A percentile compares a stretch with the other conserved stretches of the same genome.
Evolutionary conservation across 2,329 filamentous ascomycete species (phyloP).

Genomic region (Endoconidiophora laricicola): DNA sequence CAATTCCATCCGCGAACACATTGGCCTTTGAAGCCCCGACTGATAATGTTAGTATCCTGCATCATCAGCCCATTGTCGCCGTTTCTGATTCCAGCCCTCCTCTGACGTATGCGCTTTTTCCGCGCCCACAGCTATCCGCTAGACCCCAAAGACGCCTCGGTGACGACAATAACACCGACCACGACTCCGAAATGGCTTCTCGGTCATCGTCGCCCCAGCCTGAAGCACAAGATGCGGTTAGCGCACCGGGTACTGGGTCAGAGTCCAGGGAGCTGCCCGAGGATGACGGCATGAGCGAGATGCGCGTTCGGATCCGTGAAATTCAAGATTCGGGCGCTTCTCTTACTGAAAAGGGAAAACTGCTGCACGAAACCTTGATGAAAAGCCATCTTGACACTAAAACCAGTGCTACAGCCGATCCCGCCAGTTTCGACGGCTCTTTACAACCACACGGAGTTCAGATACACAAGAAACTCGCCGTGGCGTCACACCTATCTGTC

Average conservation of each 20-base stretch:
- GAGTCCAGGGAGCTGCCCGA: constrained; percentile 32
- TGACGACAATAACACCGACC: no score
- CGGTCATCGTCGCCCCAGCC: no score
- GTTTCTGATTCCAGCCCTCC: no score
- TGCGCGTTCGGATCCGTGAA: constrained; percentile 50
- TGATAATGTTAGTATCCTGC: no score
- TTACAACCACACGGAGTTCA: constrained; percentile 10
- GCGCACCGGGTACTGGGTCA: not conserved
- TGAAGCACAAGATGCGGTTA: no score
- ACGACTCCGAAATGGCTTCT: no score
- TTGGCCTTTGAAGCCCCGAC: no score
- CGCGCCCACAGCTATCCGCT: no score
- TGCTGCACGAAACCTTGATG: constrained; percentile 55
- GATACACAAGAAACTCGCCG: constrained; percentile 16
- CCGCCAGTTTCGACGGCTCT: not conserved
- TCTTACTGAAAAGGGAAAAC: constrained; percentile 48
- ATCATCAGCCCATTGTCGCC: no score
- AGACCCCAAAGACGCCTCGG: no score
- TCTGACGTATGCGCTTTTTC: no score
- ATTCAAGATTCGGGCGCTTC: constrained; percentile 47
- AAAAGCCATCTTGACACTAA: constrained; percentile 38
- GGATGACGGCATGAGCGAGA: constrained; percentile 58
- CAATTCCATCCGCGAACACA: no score
- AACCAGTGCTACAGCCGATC: not conserved
- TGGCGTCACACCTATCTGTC: constrained; percentile 14